A percentile compares a stretch with the other conserved stretches of the same genome.
Evolutionary conservation across 2,329 filamentous ascomycete species (phyloP).

Genomic region (Dactylella cylindrospora): DNA sequence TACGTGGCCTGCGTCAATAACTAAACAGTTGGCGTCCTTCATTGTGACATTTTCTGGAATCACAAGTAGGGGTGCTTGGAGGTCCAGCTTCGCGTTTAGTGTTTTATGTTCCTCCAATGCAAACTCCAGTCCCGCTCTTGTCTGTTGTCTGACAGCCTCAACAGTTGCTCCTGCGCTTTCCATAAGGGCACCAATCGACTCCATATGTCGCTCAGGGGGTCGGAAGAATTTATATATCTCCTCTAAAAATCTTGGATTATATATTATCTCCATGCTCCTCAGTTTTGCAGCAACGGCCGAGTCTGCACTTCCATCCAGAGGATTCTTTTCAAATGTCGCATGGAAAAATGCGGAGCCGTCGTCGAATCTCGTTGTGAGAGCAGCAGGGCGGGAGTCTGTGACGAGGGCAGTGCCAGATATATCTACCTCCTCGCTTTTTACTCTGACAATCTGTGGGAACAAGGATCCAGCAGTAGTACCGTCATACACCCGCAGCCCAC

Average conservation of each 20-base stretch:
- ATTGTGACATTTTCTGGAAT: constrained; percentile 88
- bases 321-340: constrained; percentile 90
- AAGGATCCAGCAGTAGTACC: constrained; percentile 88
- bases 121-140: constrained; percentile 91
- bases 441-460: constrained; percentile 90
- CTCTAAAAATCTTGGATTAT: constrained; percentile 90
- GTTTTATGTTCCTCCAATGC: constrained; percentile 97
- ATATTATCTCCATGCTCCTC: constrained; percentile 94
- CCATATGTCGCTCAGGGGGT: constrained; percentile 95
- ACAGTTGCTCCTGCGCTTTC: constrained; percentile 94
- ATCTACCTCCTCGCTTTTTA: constrained; percentile 63
- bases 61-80: constrained; percentile 94
- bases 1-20: constrained; percentile 93
- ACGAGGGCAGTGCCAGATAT: constrained; percentile 8
- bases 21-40: constrained; percentile 79
- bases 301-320: constrained; percentile 87
- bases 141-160: constrained; percentile 91
- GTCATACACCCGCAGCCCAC: constrained; percentile 90
- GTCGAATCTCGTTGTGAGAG: too few relatives aligned
- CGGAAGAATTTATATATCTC: constrained; percentile 94
- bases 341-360: constrained; percentile 70
- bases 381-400: too few relatives aligned
- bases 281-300: constrained; percentile 86
- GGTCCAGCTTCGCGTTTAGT: constrained; percentile 90
- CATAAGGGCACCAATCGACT: constrained; percentile 93